Evolutionary conservation across 192 early-diverging fungal genomes (phyloP), one percentile per base, ranked within the genome.

Genomic region (Glomus cerebriforme): DNA sequence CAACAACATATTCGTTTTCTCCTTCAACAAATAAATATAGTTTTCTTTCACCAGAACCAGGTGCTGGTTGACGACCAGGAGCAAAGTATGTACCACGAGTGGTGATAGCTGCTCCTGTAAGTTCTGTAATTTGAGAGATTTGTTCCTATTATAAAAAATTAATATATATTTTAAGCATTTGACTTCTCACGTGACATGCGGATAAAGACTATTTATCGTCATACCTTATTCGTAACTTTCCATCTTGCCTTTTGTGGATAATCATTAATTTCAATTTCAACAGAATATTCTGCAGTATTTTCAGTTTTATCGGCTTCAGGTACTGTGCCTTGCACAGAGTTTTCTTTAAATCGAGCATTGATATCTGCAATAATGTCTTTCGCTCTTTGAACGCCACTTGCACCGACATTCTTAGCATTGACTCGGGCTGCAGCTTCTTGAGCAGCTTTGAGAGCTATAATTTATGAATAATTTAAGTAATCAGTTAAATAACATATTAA

Each of bases 221-320:
- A 43, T 87, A 90, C 88, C 85, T 95, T 96, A 83, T 96, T 96
- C 9, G 96, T 99, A 39, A 98, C 97, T 79, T 92, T 93, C 93
- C 95, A 94, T 72, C 98, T 86, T 17, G 98, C 97, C 87, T 95
- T 95, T 80, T 95, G 92, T 43, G 96, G 96, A 80, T 94, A 98
- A 84, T 99, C 97, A 83, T 99, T 99, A 83, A 99, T 98, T 79
- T 95, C 94, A 81, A 99, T 92, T 85, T 99, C 97, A 75, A 87
- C 81, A 6, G 91, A 88, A 85, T 90, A 95, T 62, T 7, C 88
- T 80, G 82, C 86, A 73, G 76, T 87, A 80, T 80, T 80, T 79
- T 80, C 70, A 34, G 31, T 3, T 35, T 65, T 81, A 29, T 62
- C 75, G 2, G 74, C 80, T 54, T 77, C 35, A 19, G 54, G 64